phyloP scores from a whole-genome alignment of 1,284 basidiomycete genomes.

The Paramarasmius palmivorus region DNA sequence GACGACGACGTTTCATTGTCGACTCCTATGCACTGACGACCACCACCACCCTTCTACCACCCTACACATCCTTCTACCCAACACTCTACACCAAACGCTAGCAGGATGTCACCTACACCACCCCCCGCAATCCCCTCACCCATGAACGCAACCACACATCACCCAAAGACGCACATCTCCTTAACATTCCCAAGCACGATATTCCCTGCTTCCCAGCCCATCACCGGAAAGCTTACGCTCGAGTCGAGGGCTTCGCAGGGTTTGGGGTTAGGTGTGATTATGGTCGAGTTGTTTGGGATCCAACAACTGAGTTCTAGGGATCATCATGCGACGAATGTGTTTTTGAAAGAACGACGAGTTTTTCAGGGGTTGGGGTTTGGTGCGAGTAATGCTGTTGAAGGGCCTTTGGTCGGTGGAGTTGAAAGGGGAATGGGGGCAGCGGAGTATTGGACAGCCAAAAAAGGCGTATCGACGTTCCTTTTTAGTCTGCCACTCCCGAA shows the following conservation, averaged over 20 bases:
- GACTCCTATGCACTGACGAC: too few relatives aligned
- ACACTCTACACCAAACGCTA: too few relatives aligned
- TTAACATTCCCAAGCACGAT: constrained; percentile 55
- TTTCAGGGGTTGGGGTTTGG: constrained; percentile 81
- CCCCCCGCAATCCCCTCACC: constrained; percentile 51
- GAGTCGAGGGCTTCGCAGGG: constrained; percentile 74
- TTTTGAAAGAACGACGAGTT: constrained; percentile 63
- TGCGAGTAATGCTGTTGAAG: constrained; percentile 74
- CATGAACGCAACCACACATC: constrained; percentile 75
- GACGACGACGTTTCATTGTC: too few relatives aligned
- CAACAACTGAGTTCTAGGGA: constrained; percentile 79
- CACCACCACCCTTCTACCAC: too few relatives aligned
- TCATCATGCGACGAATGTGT: constrained; percentile 75
- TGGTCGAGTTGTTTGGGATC: constrained; percentile 71
- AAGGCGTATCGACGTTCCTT: constrained; percentile 71
- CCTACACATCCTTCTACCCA: too few relatives aligned
- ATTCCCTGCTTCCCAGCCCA: constrained; percentile 62
- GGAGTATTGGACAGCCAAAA: constrained; percentile 65
- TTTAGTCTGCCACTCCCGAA: constrained; percentile 68
- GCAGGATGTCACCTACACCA: too few relatives aligned
- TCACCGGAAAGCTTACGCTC: constrained; percentile 74
- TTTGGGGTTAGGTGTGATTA: constrained; percentile 69
- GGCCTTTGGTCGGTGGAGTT: constrained; percentile 52
- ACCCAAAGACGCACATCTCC: constrained; percentile 72
- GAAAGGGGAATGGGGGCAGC: constrained; percentile 59